Conservation (phyloP, 2,329 filamentous ascomycete genomes). For the Colletotrichum chrysophilum region DNA sequence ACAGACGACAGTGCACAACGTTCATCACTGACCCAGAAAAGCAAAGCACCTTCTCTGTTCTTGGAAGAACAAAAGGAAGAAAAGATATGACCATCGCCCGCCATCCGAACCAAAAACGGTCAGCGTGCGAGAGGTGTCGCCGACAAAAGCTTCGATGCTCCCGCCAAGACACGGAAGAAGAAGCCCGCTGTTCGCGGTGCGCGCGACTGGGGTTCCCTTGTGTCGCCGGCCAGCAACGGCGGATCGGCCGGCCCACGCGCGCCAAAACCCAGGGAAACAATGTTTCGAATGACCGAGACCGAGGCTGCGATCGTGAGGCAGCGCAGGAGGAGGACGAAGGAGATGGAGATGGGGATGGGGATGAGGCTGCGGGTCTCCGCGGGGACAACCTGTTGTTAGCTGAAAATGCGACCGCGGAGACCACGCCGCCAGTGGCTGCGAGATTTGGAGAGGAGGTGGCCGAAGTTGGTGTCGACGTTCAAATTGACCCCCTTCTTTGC, state of each 20-base stretch:
- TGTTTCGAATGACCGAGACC: not conserved
- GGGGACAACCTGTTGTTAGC: not conserved
- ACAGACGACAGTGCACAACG: not conserved
- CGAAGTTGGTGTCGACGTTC: not conserved
- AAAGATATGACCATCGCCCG: not conserved
- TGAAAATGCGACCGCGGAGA: not conserved
- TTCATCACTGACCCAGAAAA: not conserved
- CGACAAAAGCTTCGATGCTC: slow-evolving; percentile 36
- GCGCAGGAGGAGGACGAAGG: not conserved
- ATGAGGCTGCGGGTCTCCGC: not conserved
- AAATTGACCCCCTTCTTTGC: not conserved
- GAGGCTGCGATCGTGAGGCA: not conserved
- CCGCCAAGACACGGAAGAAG: slow-evolving; percentile 24
- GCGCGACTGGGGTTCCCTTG: slow-evolving; percentile 31
- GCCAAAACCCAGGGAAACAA: not conserved
- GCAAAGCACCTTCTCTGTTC: not conserved
- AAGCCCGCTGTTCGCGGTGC: slow-evolving; percentile 31
- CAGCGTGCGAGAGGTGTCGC: slow-evolving; percentile 37
- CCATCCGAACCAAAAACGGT: slow-evolving; percentile 36
- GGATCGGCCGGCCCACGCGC: slow-evolving; percentile 33
- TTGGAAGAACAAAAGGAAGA: not conserved
- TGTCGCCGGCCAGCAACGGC: slow-evolving; percentile 32
- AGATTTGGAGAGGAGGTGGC: not conserved
- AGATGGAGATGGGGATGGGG: not conserved
- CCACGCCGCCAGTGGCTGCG: not conserved